A percentile compares a stretch with the other conserved stretches of the same genome.
Conservation (phyloP, 805 yeast genomes). For the Saccharomycopsis sp. region DNA sequence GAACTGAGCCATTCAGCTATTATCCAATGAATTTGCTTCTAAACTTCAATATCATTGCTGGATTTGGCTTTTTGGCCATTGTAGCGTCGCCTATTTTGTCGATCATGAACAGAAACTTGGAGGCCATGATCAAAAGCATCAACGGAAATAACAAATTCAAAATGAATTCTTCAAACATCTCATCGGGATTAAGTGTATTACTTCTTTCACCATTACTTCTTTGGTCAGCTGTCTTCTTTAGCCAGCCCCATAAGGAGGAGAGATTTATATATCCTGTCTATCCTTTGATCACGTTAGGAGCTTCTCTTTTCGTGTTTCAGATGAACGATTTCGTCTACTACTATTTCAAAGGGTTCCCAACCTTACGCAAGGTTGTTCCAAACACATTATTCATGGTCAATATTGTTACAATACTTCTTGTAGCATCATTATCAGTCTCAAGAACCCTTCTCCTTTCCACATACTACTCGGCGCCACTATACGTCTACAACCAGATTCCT, state of each 20-base stretch:
- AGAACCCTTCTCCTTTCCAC: conserved; percentile 54
- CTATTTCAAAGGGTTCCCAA: conserved; percentile 15
- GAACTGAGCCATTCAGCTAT: conserved; percentile 72
- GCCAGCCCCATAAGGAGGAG: conserved; percentile 91
- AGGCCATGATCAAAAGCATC: conserved; percentile 13
- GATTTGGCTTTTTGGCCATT: conserved; percentile 37
- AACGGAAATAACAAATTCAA: background rate
- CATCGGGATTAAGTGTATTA: conserved; percentile 19
- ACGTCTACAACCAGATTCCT: conserved; percentile 44
- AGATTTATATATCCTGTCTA: conserved; percentile 84
- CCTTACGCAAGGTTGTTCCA: conserved; percentile 4
- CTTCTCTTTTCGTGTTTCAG: conserved; percentile 35
- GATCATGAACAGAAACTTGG: conserved; percentile 19
- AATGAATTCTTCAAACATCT: background rate
- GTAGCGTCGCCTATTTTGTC: conserved; percentile 29
- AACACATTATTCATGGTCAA: conserved; percentile 1
- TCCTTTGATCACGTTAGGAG: conserved; percentile 57
- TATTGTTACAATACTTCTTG: conserved; percentile 6
- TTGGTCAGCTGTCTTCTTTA: conserved; percentile 62
- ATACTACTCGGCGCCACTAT: conserved; percentile 71
- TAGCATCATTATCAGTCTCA: conserved; percentile 32
- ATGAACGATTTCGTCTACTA: background rate
- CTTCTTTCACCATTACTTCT: conserved; percentile 45
- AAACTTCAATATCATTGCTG: conserved; percentile 59
- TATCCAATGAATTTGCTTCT: conserved; percentile 62